Percentiles rank a stretch among this genome's conserved stretches.
These are phyloP conservation scores for Cyclospora cayetanensis DNA, from an alignment of 169 alveolate species.

Conservation along the genomic window DNA sequence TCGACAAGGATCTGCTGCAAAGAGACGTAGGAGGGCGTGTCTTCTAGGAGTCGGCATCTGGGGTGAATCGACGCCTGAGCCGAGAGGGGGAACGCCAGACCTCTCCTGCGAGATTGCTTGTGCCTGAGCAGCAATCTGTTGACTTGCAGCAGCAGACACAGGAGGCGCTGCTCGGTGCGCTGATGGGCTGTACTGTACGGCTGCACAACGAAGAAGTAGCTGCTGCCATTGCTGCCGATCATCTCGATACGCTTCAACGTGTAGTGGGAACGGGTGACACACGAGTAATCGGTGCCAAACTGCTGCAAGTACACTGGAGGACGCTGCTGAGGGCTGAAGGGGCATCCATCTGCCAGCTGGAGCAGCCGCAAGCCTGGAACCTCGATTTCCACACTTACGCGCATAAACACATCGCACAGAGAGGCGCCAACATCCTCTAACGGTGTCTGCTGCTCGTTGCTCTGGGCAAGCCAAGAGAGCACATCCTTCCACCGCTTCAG, in stretches of 20 bases:
- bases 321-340: not conserved
- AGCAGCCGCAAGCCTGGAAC: conserved; percentile 75
- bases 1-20: conserved; percentile 74
- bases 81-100: conserved; percentile 72
- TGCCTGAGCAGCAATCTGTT: conserved; percentile 71
- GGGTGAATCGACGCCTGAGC: conserved; percentile 78
- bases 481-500: conserved; percentile 80
- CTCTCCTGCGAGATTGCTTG: conserved; percentile 75
- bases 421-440: conserved; percentile 76
- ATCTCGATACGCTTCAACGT: conserved; percentile 77
- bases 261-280: conserved; percentile 74
- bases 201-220: conserved; percentile 76
- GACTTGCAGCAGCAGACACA: conserved; percentile 74
- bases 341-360: not conserved
- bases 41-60: conserved; percentile 78
- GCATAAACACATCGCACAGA: conserved; percentile 76
- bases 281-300: conserved; percentile 62
- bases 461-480: conserved; percentile 65
- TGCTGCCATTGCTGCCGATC: conserved; percentile 75
- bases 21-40: conserved; percentile 68
- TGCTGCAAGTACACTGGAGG: conserved; percentile 75
- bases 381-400: conserved; percentile 75
- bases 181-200: conserved; percentile 80
- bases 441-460: conserved; percentile 13
- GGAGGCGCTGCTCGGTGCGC: conserved; percentile 78